A percentile compares a stretch with the other conserved stretches of the same genome.
phyloP scores from a whole-genome alignment of 2,329 filamentous ascomycete species.

The Clonostachys sp. region DNA sequence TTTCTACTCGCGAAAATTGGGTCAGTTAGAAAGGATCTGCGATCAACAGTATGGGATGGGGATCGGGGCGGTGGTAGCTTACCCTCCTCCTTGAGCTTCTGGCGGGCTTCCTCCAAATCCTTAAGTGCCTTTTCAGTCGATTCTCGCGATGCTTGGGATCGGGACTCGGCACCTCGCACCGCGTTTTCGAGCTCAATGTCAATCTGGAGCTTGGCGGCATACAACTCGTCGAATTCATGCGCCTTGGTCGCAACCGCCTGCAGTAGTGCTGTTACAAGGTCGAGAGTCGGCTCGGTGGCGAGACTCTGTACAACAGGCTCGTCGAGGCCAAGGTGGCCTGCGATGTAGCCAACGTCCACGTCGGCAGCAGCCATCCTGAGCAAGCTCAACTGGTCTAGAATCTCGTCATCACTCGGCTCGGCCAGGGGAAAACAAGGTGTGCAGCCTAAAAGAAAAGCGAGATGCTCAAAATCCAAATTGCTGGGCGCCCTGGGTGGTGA shows the following conservation, averaged over 20 bases:
- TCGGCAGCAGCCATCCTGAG: constrained; percentile 32
- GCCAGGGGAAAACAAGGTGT: too few species aligned
- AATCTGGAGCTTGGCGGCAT: constrained; percentile 80
- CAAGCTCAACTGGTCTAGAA: neutral
- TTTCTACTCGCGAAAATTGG: constrained; percentile 51
- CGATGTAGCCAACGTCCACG: constrained; percentile 69
- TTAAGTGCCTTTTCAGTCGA: constrained; percentile 79
- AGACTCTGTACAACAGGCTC: constrained; percentile 57
- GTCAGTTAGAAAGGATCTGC: neutral
- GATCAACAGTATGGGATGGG: too few species aligned
- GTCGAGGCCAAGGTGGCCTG: constrained; percentile 65
- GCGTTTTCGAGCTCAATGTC: constrained; percentile 93
- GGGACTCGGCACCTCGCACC: constrained; percentile 76
- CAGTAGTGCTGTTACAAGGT: constrained; percentile 73
- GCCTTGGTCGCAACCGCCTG: constrained; percentile 73
- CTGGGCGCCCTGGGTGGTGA: too few species aligned
- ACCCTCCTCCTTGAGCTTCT: constrained; percentile 82
- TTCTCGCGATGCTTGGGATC: constrained; percentile 75
- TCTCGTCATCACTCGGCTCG: neutral
- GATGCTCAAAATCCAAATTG: too few species aligned
- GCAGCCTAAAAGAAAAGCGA: too few species aligned
- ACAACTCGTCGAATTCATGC: constrained; percentile 75
- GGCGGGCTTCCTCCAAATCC: constrained; percentile 76
- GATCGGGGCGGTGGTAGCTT: constrained; percentile 14
- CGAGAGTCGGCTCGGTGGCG: constrained; percentile 66